Conservation (phyloP, 1,284 basidiomycete species). For the Marasmius fiardii region DNA sequence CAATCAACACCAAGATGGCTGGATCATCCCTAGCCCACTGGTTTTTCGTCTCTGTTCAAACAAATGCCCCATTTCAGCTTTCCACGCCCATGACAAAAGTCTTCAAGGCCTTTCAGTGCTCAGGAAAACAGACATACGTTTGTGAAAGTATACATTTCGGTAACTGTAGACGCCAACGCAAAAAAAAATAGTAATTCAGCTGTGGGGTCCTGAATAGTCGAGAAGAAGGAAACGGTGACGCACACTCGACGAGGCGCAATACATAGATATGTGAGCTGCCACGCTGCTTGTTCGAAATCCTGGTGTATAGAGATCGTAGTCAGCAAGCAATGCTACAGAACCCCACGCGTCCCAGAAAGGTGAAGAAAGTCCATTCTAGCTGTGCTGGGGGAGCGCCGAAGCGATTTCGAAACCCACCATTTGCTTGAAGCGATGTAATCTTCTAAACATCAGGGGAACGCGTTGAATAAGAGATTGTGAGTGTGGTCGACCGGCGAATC, state of each 20-base stretch:
- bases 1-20: conserved; percentile 84
- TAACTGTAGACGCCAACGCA: conserved; percentile 53
- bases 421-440: conserved; percentile 78
- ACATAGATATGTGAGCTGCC: conserved; percentile 91
- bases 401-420: conserved; percentile 68
- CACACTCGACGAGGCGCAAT: conserved; percentile 89
- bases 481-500: not conserved
- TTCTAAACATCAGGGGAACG: conserved; percentile 76
- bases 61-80: not conserved
- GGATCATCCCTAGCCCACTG: conserved; percentile 96
- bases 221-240: conserved; percentile 30
- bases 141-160: conserved; percentile 90
- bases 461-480: conserved; percentile 31
- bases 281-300: conserved; percentile 94
- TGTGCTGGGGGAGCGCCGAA: not conserved
- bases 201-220: no score
- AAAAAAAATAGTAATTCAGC: conserved; percentile 2
- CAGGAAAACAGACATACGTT: conserved; percentile 54
- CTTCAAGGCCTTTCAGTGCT: no score
- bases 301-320: conserved; percentile 28
- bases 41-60: conserved; percentile 88
- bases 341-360: no score
- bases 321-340: no score
- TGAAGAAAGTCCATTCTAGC: not conserved
- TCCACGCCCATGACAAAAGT: no score